phyloP scores from a whole-genome alignment of 139 green algal genomes.

The Pseudopediastrum boryanum region DNA sequence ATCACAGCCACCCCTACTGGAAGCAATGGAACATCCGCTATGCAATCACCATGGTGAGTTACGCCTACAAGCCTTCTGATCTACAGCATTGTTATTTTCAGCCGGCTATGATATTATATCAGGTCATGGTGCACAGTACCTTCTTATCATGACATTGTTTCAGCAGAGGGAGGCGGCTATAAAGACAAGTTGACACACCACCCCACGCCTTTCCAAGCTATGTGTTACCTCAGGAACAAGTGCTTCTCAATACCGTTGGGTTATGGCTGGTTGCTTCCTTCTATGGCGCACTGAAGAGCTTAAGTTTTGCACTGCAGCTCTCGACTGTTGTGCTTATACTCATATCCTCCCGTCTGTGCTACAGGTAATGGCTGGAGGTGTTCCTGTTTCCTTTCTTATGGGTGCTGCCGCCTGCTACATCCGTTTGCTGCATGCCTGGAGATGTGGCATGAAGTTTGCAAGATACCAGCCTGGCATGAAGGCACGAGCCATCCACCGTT shows the following conservation, averaged over 20 bases:
- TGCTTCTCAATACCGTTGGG: too few relatives aligned
- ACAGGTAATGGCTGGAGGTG: conserved; percentile 33
- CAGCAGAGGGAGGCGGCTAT: not conserved
- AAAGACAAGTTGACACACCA: not conserved
- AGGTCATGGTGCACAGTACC: too few relatives aligned
- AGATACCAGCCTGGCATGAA: not conserved
- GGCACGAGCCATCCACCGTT: conserved; percentile 31
- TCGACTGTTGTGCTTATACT: not conserved
- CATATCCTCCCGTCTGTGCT: not conserved
- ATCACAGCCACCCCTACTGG: conserved; percentile 15
- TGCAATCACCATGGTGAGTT: conserved; percentile 19
- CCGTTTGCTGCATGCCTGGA: conserved; percentile 43
- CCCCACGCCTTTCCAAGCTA: not conserved
- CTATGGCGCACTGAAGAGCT: too few relatives aligned
- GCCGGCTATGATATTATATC: too few relatives aligned
- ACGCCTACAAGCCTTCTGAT: too few relatives aligned
- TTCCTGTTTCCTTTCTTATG: conserved; percentile 30
- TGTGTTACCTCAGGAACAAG: not conserved
- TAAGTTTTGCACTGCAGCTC: too few relatives aligned
- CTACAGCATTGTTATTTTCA: too few relatives aligned
- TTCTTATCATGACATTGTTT: not conserved
- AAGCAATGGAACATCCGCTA: not conserved
- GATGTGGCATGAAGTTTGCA: conserved; percentile 37
- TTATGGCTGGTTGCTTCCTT: too few relatives aligned
- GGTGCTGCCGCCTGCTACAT: conserved; percentile 24